phyloP scores from a whole-genome alignment of 2,329 filamentous ascomycete genomes.

The Alternaria triticimaculans region DNA sequence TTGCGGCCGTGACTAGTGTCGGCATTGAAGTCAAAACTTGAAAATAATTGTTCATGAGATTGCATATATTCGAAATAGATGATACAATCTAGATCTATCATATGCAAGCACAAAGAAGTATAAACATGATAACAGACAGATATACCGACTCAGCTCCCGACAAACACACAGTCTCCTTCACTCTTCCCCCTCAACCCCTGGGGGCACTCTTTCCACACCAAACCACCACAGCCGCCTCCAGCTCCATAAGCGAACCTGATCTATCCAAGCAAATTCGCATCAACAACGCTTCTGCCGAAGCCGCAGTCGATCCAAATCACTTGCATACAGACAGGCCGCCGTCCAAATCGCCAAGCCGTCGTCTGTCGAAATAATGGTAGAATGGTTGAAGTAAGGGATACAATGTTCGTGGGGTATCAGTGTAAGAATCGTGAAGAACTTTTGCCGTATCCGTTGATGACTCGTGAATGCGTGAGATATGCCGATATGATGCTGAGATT shows the following conservation, averaged over 20 bases:
- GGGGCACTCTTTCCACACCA: slow-evolving; percentile 33
- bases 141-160: slow-evolving; percentile 36
- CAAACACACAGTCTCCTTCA: slow-evolving; percentile 34
- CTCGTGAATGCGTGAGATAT: slow-evolving; percentile 49
- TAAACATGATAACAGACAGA: slow-evolving; percentile 25
- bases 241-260: slow-evolving; percentile 29
- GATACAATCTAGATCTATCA: slow-evolving; percentile 23
- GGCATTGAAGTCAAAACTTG: too few species aligned
- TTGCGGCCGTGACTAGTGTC: not conserved
- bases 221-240: slow-evolving; percentile 44
- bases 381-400: slow-evolving; percentile 45
- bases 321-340: slow-evolving; percentile 26
- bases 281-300: slow-evolving; percentile 11
- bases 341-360: slow-evolving; percentile 47
- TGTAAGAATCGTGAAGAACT: slow-evolving; percentile 50
- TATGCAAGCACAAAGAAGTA: slow-evolving; percentile 18
- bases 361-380: slow-evolving; percentile 46
- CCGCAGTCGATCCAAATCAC: slow-evolving; percentile 13
- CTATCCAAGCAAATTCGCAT: slow-evolving; percentile 34
- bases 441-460: slow-evolving; percentile 44
- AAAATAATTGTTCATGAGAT: not conserved
- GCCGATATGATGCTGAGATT: slow-evolving; percentile 42
- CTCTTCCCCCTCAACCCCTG: slow-evolving; percentile 32
- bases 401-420: slow-evolving; percentile 54
- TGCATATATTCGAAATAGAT: slow-evolving; percentile 25